These are phyloP conservation scores for Globisporangium emineosum DNA, from an alignment of 352 stramenopile genomes.

Conservation along the genomic window DNA sequence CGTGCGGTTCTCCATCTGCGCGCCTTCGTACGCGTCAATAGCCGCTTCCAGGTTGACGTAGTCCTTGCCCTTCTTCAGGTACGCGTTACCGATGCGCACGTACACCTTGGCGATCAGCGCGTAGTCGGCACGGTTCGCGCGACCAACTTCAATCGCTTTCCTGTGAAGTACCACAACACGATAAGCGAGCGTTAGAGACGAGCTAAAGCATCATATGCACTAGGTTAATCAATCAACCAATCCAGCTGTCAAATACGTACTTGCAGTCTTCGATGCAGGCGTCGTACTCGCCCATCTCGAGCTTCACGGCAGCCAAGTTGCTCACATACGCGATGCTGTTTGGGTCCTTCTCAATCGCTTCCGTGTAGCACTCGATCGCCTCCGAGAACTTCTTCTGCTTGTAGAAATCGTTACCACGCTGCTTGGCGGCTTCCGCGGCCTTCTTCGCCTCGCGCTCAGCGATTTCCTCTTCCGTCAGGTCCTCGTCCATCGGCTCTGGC, in stretches of 20 bases:
- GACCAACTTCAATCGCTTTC: constrained; percentile 96
- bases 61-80: constrained; percentile 93
- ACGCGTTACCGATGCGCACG: constrained; percentile 94
- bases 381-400: constrained; percentile 96
- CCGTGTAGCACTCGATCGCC: constrained; percentile 93
- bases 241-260: constrained; percentile 26
- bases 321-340: constrained; percentile 97
- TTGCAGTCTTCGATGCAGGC: constrained; percentile 93
- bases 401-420: constrained; percentile 96
- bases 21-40: constrained; percentile 86
- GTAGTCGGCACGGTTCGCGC: constrained; percentile 93
- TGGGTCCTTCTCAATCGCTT: constrained; percentile 94
- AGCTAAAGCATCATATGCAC: neutral
- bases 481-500: constrained; percentile 79
- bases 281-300: constrained; percentile 96
- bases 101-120: constrained; percentile 96
- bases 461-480: constrained; percentile 85
- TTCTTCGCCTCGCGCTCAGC: constrained; percentile 54
- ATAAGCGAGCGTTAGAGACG: constrained; percentile 5
- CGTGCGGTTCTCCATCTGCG: constrained; percentile 85
- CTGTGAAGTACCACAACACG: constrained; percentile 22
- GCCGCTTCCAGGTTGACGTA: constrained; percentile 83
- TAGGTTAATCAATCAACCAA: neutral
- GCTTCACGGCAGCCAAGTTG: constrained; percentile 97
- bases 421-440: constrained; percentile 89